Base-by-base conservation (phyloP, 2,329 filamentous ascomycete genomes). In the Myotisia sp. region DNA sequence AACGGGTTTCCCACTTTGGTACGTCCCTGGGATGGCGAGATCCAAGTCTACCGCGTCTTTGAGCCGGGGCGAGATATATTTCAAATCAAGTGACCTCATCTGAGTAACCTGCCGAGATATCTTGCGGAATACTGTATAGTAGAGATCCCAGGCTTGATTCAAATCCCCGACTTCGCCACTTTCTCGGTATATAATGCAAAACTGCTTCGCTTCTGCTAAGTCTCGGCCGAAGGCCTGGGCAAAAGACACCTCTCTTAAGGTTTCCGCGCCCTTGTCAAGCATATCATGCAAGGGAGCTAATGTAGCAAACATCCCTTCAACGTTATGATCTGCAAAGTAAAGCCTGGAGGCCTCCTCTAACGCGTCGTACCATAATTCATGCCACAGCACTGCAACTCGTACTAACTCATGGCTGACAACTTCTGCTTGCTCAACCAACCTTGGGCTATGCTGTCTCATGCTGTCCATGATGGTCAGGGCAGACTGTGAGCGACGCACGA, bases 341-440 rank as follows among this genome's bases (percentile, higher is more conserved):
- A 98, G 66, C 34, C 90, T 74, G 20, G 85, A 94, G 1, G 90
- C 92, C 62, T 99, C 92, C 58, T 98, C 90, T 10, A 99, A 68
- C 18, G 82, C 92, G 58, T 99, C 92, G 46, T 98, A 90, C 90
- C 90, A 99, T 44, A 92, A 80, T 51, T 99, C 90, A 52, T 99
- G 90, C 92, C 92, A 98, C 16, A 98, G 60, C 2, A 98, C 87
- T 10, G 90, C 90, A 39, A 98, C 92, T 33, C 90, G 77, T 51
- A 99, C 95, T 37, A 99, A 73, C 55, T 99, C 92, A 50, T 90
- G 81, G 54, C 87, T 95, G 45, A 99, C 86, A 29, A 86, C 69
- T 52, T 93, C 87, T 22, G 90, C 90, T 58, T 99, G 90, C 44
- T 94, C 83, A 6, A 98, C 90, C 22, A 99, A 70, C 47, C 75